Evolutionary conservation across 2,329 filamentous ascomycete species (phyloP), one percentile per base, ranked within the genome.

Genomic region (Rhinocladiella mackenziei): DNA sequence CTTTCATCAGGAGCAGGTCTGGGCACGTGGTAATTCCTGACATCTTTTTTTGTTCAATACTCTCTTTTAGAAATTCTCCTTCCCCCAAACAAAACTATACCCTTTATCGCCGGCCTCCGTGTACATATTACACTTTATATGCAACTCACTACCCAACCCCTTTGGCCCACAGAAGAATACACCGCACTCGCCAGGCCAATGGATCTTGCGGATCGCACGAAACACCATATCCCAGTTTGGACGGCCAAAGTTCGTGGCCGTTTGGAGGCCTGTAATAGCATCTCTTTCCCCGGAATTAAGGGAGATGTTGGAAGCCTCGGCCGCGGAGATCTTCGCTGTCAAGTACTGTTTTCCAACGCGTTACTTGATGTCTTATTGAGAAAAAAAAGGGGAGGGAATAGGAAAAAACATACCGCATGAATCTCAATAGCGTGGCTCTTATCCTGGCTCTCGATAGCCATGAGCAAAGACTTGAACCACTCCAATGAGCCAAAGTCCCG

Each of bases 151-250:
- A 38, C 86, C 86, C 54, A 91, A 67, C 1, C 78, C 81, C 69
- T 91, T 91, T 22, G 86, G 86, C 0, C 86, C 86, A 62, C 86
- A 92, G 73, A 91, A 92, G 72, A 92, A 88, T n/a, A 88, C 84
- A 56, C 84, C 84, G 2, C 81, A 81, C 66, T 87, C 83, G 34
- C 79, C 79, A 1, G 84, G 83, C 4, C 74, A 71, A 61, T 88
- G 84, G 53, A 92, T 78, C 67, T 89, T 89, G 59, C 86, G 74
- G 62, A 94, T 86, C 42, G 83, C 83, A 53, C 85, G 78, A 71
- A 92, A 92, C 58, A 94, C 86, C 78, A 87, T 87, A 61, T 92
- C 85, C 87, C 87, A 92, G 68, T 92, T 91, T 11, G 87, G 87
- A 18, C 86, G 75, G 41, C 87, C 87, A 62, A 92, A 89, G 70